Percentiles rank a stretch among this genome's conserved stretches.
Evolutionary conservation across 352 stramenopile genomes (phyloP).

Genomic region (Ochromonadaceae sp.): DNA sequence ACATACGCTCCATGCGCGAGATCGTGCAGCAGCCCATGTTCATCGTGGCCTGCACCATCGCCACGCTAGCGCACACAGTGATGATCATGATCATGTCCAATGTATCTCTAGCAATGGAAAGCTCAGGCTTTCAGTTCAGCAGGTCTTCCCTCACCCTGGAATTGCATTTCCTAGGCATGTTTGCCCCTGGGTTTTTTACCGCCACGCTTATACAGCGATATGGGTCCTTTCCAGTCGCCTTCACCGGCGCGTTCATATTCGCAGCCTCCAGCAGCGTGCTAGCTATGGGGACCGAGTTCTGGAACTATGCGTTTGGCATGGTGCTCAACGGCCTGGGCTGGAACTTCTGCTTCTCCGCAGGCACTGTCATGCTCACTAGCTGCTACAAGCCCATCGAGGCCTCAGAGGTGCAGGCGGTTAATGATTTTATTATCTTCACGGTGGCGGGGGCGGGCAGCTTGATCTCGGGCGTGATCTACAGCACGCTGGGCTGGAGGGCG

Average conservation of each 20-base stretch:
- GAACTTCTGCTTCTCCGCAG: slow-evolving; percentile 24
- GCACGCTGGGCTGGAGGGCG: neutral
- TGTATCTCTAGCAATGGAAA: slow-evolving; percentile 12
- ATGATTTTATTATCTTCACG: slow-evolving; percentile 23
- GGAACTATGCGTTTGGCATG: slow-evolving; percentile 19
- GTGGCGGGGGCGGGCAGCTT: slow-evolving; percentile 9
- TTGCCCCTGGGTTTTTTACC: slow-evolving; percentile 17
- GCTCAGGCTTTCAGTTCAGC: slow-evolving; percentile 4
- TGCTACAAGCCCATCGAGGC: slow-evolving; percentile 19
- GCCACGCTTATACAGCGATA: slow-evolving; percentile 8
- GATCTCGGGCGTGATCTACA: slow-evolving; percentile 20
- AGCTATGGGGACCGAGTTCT: neutral
- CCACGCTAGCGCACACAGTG: slow-evolving; percentile 21
- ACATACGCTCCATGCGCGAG: neutral
- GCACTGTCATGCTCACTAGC: slow-evolving; percentile 21
- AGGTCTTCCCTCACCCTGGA: slow-evolving; percentile 13
- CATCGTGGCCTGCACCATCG: slow-evolving; percentile 10
- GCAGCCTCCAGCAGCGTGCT: slow-evolving; percentile 9
- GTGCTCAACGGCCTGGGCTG: slow-evolving; percentile 18
- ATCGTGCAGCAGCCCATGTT: slow-evolving; percentile 10
- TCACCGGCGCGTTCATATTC: slow-evolving; percentile 17
- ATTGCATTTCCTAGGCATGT: slow-evolving; percentile 24
- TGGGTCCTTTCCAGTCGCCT: slow-evolving; percentile 3
- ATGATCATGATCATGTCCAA: slow-evolving; percentile 24
- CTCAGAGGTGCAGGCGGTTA: slow-evolving; percentile 18